Conservation (phyloP, 192 early-diverging fungal species). For the Paraglomus brasilianum region DNA sequence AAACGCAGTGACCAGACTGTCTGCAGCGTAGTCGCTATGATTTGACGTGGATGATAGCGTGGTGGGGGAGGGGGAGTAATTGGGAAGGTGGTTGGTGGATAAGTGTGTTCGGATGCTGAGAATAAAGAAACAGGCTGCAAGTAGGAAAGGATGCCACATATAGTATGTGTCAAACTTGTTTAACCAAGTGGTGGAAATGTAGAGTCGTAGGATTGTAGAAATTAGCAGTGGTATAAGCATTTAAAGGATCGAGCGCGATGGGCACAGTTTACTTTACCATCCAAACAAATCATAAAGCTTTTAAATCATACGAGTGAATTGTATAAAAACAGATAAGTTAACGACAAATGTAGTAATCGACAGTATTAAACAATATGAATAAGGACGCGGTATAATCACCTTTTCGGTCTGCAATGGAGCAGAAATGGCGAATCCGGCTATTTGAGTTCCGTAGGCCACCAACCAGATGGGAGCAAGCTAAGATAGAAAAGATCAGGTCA, state of each 20-base stretch:
- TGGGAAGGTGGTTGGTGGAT: neutral
- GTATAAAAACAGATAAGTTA: neutral
- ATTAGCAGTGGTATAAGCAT: neutral
- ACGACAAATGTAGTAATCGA: neutral
- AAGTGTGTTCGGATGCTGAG: too few species aligned
- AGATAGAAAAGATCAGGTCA: neutral
- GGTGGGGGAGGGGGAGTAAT: neutral
- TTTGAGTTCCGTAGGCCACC: neutral
- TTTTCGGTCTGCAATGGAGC: neutral
- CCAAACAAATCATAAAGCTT: constrained; percentile 10
- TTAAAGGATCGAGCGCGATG: too few species aligned
- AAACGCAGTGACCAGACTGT: neutral
- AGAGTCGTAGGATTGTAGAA: neutral
- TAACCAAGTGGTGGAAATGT: too few species aligned
- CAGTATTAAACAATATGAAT: too few species aligned
- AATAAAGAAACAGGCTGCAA: too few species aligned
- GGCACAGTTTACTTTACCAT: neutral
- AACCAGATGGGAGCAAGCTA: neutral
- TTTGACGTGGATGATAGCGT: neutral
- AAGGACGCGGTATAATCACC: too few species aligned
- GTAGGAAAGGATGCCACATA: neutral
- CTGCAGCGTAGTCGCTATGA: neutral
- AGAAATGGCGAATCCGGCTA: neutral
- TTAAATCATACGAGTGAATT: neutral
- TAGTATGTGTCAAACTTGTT: neutral